Conservation (phyloP, 768 basidiomycete species). For the Scleroderma bovista region DNA sequence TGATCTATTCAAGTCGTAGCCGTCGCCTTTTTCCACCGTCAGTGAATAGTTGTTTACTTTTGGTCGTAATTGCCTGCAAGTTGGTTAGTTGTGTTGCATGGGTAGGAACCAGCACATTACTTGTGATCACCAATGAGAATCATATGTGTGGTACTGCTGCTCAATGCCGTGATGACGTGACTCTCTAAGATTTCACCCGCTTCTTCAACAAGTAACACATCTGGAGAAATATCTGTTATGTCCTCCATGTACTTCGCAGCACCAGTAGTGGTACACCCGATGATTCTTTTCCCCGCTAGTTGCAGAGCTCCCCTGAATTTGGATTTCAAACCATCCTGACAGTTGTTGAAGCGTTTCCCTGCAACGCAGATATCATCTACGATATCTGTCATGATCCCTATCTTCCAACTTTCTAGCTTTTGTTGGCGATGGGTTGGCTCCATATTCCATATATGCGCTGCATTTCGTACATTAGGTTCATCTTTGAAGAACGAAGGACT, state of each 20-base stretch:
- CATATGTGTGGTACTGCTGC: slow-evolving; percentile 40
- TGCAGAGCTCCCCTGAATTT: slow-evolving; percentile 32
- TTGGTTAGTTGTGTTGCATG: neutral
- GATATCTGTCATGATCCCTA: slow-evolving; percentile 29
- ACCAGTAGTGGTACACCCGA: slow-evolving; percentile 65
- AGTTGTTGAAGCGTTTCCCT: slow-evolving; percentile 36
- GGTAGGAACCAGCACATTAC: slow-evolving; percentile 32
- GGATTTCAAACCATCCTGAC: slow-evolving; percentile 31
- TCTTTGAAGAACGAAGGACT: slow-evolving; percentile 40
- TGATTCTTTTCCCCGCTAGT: slow-evolving; percentile 45
- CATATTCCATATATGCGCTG: slow-evolving; percentile 36
- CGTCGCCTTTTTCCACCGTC: slow-evolving; percentile 63
- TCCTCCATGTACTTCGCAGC: slow-evolving; percentile 54
- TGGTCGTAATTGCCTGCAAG: slow-evolving; percentile 58
- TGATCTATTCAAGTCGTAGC: slow-evolving; percentile 61
- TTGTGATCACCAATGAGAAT: slow-evolving; percentile 73
- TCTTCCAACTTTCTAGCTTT: slow-evolving; percentile 30
- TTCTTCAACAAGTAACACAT: slow-evolving; percentile 62
- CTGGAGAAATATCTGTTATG: slow-evolving; percentile 42
- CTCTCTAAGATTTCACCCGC: slow-evolving; percentile 70
- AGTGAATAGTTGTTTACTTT: slow-evolving; percentile 63
- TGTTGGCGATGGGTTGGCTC: slow-evolving; percentile 18
- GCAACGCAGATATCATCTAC: slow-evolving; percentile 29
- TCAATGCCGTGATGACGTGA: slow-evolving; percentile 57
- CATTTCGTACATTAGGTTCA: slow-evolving; percentile 15